These are phyloP conservation scores for Cyberlindnera maclurae DNA, from an alignment of 805 yeast genomes.

Conservation along the genomic window DNA sequence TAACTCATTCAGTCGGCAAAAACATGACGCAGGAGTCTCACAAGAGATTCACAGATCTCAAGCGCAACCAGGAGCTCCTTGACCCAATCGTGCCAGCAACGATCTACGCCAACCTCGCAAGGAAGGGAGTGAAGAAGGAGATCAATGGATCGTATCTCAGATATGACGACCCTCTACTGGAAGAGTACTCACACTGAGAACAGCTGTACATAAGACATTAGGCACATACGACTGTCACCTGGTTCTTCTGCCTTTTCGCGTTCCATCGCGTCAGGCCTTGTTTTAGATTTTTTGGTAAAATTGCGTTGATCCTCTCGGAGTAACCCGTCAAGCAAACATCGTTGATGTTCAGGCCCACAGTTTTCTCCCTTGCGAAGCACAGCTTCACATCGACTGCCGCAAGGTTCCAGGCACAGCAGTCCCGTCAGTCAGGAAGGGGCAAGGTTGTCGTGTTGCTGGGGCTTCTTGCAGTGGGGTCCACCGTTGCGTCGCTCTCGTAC, in stretches of 20 bases:
- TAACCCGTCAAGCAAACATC: too few species aligned
- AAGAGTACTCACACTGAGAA: constrained; percentile 4
- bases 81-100: constrained; percentile 68
- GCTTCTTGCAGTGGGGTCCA: constrained; percentile 40
- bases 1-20: constrained; percentile 28
- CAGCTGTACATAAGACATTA: background rate
- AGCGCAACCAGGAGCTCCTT: constrained; percentile 48
- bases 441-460: constrained; percentile 34
- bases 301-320: too few species aligned
- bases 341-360: too few species aligned
- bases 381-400: too few species aligned
- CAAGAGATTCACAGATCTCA: constrained; percentile 57
- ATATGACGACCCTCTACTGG: constrained; percentile 38
- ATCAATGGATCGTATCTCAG: constrained; percentile 66
- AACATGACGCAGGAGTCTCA: constrained; percentile 57
- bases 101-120: constrained; percentile 59
- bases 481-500: constrained; percentile 35
- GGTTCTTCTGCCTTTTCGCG: too few species aligned
- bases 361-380: too few species aligned
- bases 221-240: background rate
- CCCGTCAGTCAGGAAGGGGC: constrained; percentile 19
- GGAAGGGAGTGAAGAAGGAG: constrained; percentile 46
- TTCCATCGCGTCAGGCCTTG: too few species aligned
- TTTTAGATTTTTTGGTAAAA: too few species aligned
- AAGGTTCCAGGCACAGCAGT: too few species aligned